phyloP scores from a whole-genome alignment of 192 early-diverging fungal species.

The Dimargaris cristalligena region DNA sequence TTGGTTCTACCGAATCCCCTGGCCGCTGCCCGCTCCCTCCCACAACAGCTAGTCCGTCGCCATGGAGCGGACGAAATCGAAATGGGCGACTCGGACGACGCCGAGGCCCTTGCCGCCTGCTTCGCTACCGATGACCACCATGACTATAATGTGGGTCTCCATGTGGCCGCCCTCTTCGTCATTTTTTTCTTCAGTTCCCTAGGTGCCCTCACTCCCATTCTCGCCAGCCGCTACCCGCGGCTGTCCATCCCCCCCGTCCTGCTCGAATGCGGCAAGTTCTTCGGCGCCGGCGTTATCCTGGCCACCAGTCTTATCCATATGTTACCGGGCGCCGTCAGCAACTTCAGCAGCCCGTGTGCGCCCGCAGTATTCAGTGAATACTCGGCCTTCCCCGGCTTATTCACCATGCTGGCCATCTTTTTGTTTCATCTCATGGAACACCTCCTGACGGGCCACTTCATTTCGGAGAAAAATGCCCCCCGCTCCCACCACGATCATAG shows the following conservation, averaged over 20 bases:
- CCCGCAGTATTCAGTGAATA: conserved; percentile 30
- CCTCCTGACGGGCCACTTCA: conserved; percentile 19
- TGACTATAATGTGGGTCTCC: conserved; percentile 16
- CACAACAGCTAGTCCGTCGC: conserved; percentile 6
- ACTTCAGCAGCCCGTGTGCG: conserved; percentile 38
- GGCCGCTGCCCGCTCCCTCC: no score
- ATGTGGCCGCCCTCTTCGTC: conserved; percentile 35
- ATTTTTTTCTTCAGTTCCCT: conserved; percentile 31
- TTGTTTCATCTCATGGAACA: conserved; percentile 49
- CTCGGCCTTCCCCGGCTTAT: conserved; percentile 31
- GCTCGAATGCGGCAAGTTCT: conserved; percentile 30
- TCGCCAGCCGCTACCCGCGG: conserved; percentile 20
- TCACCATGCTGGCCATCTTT: conserved; percentile 47
- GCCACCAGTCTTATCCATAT: conserved; percentile 67
- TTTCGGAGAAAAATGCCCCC: no score
- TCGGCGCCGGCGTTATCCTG: conserved; percentile 53
- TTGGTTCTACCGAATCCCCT: no score
- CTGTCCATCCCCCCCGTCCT: conserved; percentile 17
- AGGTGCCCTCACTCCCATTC: conserved; percentile 35
- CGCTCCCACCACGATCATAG: neutral
- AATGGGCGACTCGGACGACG: neutral
- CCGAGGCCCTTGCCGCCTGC: neutral
- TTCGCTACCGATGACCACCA: neutral
- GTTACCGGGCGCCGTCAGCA: conserved; percentile 37
- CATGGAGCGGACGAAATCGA: neutral